Conservation (phyloP, 148 eudicot genomes). For the Chenopodium formosanum region DNA sequence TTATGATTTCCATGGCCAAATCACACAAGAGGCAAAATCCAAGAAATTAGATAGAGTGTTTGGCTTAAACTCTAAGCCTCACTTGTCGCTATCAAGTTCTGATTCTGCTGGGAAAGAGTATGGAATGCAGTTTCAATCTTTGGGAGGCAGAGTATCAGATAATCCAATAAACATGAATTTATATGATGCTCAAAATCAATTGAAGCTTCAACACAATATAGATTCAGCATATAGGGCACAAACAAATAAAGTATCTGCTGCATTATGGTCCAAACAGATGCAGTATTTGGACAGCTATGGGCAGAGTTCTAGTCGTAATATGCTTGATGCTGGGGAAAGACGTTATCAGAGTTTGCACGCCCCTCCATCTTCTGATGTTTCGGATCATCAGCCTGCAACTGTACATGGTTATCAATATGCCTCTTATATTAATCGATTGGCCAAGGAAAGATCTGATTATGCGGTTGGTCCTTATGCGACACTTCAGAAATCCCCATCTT, state of each 20-base stretch:
- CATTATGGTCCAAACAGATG: constrained; percentile 53
- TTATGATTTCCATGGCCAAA: constrained; percentile 87
- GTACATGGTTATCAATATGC: constrained; percentile 75
- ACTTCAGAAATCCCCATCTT: constrained; percentile 46
- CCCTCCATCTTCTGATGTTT: constrained; percentile 62
- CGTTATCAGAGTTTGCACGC: constrained; percentile 75
- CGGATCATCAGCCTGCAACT: constrained; percentile 78
- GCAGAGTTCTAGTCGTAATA: constrained; percentile 38
- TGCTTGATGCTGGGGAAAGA: constrained; percentile 61
- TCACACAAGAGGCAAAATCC: constrained; percentile 65
- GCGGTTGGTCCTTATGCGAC: constrained; percentile 43
- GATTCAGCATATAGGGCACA: constrained; percentile 55
- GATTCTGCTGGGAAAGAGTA: constrained; percentile 46
- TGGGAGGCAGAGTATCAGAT: constrained; percentile 44
- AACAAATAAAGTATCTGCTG: constrained; percentile 44
- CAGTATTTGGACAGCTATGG: constrained; percentile 50
- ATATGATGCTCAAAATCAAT: constrained; percentile 44
- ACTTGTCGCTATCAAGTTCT: constrained; percentile 23
- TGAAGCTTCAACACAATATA: constrained; percentile 32
- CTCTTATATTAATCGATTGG: constrained; percentile 49
- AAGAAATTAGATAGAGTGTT: constrained; percentile 66
- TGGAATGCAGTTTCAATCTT: constrained; percentile 39
- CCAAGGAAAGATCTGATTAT: constrained; percentile 52
- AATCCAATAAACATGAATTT: constrained; percentile 43
- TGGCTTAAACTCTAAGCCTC: constrained; percentile 45